Evolutionary conservation across 2,329 filamentous ascomycete genomes (phyloP).

Genomic region (Nakataea oryzae): DNA sequence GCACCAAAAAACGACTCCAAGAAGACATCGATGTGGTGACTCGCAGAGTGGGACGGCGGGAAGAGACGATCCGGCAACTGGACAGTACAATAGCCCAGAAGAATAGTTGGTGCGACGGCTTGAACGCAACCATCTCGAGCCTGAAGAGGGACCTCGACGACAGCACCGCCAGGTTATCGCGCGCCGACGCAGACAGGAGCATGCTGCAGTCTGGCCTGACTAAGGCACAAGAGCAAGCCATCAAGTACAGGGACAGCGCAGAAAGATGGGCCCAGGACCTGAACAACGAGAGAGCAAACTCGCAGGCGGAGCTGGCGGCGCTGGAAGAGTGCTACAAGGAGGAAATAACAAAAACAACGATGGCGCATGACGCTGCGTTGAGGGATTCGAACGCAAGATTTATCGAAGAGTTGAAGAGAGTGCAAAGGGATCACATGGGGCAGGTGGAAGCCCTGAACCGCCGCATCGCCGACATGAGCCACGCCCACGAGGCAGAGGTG

Average conservation of each 20-base stretch:
- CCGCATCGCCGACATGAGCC: background rate
- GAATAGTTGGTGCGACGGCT: background rate
- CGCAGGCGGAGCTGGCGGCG: background rate
- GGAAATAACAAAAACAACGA: background rate
- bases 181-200: background rate
- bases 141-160: background rate
- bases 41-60: too few species aligned
- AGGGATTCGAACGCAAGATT: background rate
- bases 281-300: background rate
- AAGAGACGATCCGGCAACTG: background rate
- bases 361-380: background rate
- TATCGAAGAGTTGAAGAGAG: background rate
- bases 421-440: background rate
- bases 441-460: background rate
- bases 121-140: too few species aligned
- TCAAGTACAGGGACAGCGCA: background rate
- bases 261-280: background rate
- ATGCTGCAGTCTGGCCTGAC: background rate
- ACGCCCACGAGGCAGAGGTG: background rate
- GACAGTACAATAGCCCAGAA: background rate
- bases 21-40: too few species aligned
- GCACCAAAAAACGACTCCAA: background rate
- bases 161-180: background rate
- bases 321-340: background rate
- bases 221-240: background rate